Percentiles rank a stretch among this genome's conserved stretches.
Evolutionary conservation across 2,329 filamentous ascomycete species (phyloP).

Genomic region (Alternaria burnsii): DNA sequence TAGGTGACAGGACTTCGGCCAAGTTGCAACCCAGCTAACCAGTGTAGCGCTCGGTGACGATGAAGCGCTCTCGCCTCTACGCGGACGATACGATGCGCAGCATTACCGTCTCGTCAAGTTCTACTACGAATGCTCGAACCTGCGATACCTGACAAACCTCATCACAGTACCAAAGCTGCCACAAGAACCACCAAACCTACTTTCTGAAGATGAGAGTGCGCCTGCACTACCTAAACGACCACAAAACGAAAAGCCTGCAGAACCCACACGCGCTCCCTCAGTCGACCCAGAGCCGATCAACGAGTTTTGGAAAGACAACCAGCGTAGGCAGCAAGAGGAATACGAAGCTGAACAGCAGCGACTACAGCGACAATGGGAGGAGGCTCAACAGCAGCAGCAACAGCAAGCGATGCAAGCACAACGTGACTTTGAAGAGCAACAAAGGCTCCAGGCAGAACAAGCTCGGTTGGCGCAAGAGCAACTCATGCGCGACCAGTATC

Average conservation of each 20-base stretch:
- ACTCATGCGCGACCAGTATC: constrained; percentile 84
- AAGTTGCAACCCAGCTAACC: constrained; percentile 19
- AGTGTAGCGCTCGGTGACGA: constrained; percentile 83
- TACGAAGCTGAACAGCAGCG: constrained; percentile 94
- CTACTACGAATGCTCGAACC: constrained; percentile 98
- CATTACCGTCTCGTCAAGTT: constrained; percentile 97
- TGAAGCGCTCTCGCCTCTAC: constrained; percentile 87
- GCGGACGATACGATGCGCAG: constrained; percentile 90
- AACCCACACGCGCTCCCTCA: constrained; percentile 69
- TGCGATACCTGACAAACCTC: constrained; percentile 93
- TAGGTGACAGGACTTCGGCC: constrained; percentile 56
- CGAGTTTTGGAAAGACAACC: constrained; percentile 96
- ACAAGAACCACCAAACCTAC: constrained; percentile 88
- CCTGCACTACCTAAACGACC: constrained; percentile 84
- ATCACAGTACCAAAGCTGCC: constrained; percentile 97
- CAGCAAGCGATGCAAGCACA: constrained; percentile 85
- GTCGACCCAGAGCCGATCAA: constrained; percentile 94
- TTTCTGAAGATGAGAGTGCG: constrained; percentile 80
- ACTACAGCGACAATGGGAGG: constrained; percentile 85
- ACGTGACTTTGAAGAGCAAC: constrained; percentile 95
- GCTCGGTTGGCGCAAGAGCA: constrained; percentile 91
- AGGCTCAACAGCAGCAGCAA: constrained; percentile 81
- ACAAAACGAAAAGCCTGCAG: constrained; percentile 65
- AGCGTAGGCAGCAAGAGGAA: constrained; percentile 89
- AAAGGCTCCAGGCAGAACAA: constrained; percentile 85